Evolutionary conservation across 257 asterid species (phyloP).

Genomic region (Solanum paucissectum): DNA sequence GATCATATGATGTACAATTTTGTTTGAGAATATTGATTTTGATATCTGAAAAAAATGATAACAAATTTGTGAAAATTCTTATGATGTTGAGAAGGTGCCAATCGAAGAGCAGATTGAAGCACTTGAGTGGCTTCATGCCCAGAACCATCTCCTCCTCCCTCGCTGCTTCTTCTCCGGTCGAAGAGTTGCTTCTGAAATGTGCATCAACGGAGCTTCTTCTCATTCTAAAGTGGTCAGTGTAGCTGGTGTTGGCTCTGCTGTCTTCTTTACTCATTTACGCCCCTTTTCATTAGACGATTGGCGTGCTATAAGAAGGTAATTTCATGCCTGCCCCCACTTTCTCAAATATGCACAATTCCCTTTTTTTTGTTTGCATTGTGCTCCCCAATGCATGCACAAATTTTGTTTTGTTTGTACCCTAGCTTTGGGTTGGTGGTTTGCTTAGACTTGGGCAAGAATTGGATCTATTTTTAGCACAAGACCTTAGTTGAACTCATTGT

Average conservation of each 20-base stretch:
- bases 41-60: background rate
- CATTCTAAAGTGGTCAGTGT: slow-evolving; percentile 52
- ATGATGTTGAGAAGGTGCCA: slow-evolving; percentile 46
- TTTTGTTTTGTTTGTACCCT: background rate
- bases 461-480: background rate
- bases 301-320: slow-evolving; percentile 73
- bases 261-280: slow-evolving; percentile 57
- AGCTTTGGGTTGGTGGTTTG: background rate
- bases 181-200: slow-evolving; percentile 24
- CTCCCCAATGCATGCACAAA: background rate
- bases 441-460: background rate
- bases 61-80: background rate
- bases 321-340: background rate
- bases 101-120: slow-evolving; percentile 58
- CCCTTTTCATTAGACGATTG: slow-evolving; percentile 76
- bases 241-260: slow-evolving; percentile 90
- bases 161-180: slow-evolving; percentile 92
- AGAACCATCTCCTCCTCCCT: slow-evolving; percentile 43
- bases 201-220: slow-evolving; percentile 7
- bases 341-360: background rate
- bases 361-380: background rate
- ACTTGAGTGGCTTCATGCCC: slow-evolving; percentile 83
- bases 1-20: background rate
- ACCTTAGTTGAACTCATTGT: background rate
- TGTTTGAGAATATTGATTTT: background rate